phyloP scores from a whole-genome alignment of 306 rosid genomes.

The Lathyrus sativus region DNA sequence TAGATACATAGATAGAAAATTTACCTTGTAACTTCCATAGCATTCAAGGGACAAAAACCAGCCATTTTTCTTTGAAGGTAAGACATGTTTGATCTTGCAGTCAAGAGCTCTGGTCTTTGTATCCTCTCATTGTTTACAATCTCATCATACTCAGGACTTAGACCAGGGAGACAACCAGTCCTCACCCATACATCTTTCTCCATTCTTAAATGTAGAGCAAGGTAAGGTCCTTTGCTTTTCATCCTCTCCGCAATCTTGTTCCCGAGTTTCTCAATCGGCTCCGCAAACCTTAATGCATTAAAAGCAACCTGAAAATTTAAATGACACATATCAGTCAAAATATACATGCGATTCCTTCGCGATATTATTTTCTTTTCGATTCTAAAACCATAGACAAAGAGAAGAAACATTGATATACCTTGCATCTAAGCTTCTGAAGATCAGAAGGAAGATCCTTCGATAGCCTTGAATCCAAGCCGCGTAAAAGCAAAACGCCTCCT shows the following conservation, averaged over 20 bases:
- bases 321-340: background rate
- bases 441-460: constrained; percentile 95
- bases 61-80: constrained; percentile 89
- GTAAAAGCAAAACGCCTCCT: constrained; percentile 89
- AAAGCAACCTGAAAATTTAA: constrained; percentile 80
- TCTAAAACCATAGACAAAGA: background rate
- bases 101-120: constrained; percentile 81
- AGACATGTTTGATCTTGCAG: constrained; percentile 86
- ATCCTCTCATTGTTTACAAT: constrained; percentile 71
- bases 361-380: background rate
- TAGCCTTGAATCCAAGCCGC: constrained; percentile 89
- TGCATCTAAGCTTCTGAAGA: constrained; percentile 97
- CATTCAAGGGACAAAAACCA: constrained; percentile 92
- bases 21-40: constrained; percentile 82
- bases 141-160: constrained; percentile 71
- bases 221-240: constrained; percentile 87
- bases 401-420: constrained; percentile 49
- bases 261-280: constrained; percentile 76
- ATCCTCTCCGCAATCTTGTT: constrained; percentile 76
- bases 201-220: constrained; percentile 92
- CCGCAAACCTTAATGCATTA: constrained; percentile 87
- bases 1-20: background rate
- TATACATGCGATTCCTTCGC: background rate
- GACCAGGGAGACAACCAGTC: constrained; percentile 94
- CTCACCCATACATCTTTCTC: constrained; percentile 99